A percentile compares a stretch with the other conserved stretches of the same genome.
Conservation (phyloP, 768 basidiomycete genomes). For the Boletus sp. region DNA sequence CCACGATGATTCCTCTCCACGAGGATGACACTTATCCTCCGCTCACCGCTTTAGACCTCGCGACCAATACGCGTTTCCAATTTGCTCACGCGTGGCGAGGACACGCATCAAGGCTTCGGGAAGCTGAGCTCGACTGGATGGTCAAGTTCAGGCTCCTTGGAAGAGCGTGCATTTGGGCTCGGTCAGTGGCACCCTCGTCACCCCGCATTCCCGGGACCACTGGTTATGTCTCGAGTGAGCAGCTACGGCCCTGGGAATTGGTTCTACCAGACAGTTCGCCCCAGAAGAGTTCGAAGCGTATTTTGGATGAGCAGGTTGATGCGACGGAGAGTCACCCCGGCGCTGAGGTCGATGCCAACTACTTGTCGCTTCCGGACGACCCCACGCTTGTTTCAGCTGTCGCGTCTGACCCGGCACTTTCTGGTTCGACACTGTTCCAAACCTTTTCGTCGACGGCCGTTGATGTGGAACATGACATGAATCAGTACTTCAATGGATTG, state of each 20-base stretch:
- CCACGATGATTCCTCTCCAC: conserved; percentile 11
- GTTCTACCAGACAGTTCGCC: background rate
- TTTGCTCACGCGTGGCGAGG: conserved; percentile 21
- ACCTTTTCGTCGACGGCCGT: background rate
- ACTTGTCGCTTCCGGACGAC: background rate
- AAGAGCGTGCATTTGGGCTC: conserved; percentile 1
- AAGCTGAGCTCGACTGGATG: conserved; percentile 6
- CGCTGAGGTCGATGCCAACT: background rate
- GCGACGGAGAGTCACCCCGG: background rate
- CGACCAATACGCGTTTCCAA: conserved; percentile 22
- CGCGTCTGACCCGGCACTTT: background rate
- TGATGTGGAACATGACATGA: conserved; percentile 24
- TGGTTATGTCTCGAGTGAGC: conserved; percentile 8
- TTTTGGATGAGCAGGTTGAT: background rate
- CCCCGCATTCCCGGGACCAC: conserved; percentile 8
- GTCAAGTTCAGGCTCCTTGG: background rate
- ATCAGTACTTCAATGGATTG: conserved; percentile 27
- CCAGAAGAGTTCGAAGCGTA: background rate
- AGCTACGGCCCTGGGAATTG: conserved; percentile 16
- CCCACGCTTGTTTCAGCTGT: background rate
- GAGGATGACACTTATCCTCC: conserved; percentile 17
- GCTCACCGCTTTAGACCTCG: conserved; percentile 14
- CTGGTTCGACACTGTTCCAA: background rate
- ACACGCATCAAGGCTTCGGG: conserved; percentile 10
- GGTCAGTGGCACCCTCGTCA: background rate